A percentile compares a stretch with the other conserved stretches of the same genome.
Conservation (phyloP, 2,329 filamentous ascomycete genomes). For the Nigrospora oryzae region DNA sequence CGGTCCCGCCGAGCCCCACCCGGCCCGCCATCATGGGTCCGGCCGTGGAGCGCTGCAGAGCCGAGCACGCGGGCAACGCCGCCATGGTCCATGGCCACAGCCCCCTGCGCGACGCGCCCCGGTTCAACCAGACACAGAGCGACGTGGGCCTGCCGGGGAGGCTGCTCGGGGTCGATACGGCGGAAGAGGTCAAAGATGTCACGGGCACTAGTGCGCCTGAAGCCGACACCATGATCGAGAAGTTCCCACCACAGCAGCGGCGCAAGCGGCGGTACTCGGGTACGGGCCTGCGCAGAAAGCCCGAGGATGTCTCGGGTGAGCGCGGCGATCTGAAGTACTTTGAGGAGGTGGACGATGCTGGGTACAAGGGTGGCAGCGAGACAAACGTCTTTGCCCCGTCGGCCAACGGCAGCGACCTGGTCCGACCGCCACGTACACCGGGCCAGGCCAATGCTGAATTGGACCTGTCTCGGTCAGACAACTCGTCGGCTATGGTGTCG, state of each 20-base stretch:
- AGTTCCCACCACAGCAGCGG: slow-evolving; percentile 29
- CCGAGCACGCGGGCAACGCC: not conserved
- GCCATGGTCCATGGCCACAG: slow-evolving; percentile 7
- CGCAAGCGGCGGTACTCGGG: slow-evolving; percentile 76
- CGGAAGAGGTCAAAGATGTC: slow-evolving; percentile 39
- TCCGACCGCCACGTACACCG: slow-evolving; percentile 3
- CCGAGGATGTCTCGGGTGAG: slow-evolving; percentile 60
- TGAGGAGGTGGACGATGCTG: slow-evolving; percentile 80
- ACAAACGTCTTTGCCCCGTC: slow-evolving; percentile 22
- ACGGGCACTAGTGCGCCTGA: slow-evolving; percentile 59
- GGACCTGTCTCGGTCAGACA: slow-evolving; percentile 21
- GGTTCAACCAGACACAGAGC: slow-evolving; percentile 21
- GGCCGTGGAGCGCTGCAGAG: slow-evolving; percentile 6
- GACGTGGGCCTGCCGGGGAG: slow-evolving; percentile 21
- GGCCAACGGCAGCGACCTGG: slow-evolving; percentile 1
- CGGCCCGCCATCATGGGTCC: slow-evolving; percentile 35
- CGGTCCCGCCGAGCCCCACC: slow-evolving; percentile 31
- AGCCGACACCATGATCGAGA: slow-evolving; percentile 42
- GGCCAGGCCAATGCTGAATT: slow-evolving; percentile 6
- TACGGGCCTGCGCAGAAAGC: slow-evolving; percentile 68
- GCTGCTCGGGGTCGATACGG: slow-evolving; percentile 23
- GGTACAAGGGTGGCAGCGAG: slow-evolving; percentile 64
- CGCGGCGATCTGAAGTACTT: slow-evolving; percentile 82
- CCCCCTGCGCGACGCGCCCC: slow-evolving; percentile 13
- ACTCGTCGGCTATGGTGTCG: slow-evolving; percentile 21